Evolutionary conservation across 805 yeast genomes (phyloP).

Genomic region (Candida oleophila): DNA sequence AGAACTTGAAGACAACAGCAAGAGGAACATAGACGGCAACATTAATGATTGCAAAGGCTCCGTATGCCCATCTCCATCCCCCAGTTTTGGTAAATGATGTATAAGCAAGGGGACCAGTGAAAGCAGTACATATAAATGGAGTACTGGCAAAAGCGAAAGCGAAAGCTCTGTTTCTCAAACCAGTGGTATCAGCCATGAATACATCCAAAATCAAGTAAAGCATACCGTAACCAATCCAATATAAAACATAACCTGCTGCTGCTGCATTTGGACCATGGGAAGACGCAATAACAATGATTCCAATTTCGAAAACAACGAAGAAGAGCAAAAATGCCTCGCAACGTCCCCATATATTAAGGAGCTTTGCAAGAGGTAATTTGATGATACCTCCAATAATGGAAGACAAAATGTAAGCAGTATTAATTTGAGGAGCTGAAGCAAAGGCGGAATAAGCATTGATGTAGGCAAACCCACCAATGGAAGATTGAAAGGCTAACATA

Average conservation of each 20-base stretch:
- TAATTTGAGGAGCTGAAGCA: constrained; percentile 23
- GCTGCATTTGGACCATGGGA: constrained; percentile 21
- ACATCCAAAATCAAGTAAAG: constrained; percentile 23
- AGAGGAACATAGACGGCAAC: not conserved
- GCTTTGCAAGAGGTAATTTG: constrained; percentile 25
- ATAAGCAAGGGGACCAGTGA: not conserved
- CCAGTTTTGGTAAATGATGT: not conserved
- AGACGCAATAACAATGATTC: constrained; percentile 24
- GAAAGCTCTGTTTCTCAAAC: not conserved
- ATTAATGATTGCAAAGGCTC: not conserved
- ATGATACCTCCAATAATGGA: constrained; percentile 31
- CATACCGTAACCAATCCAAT: constrained; percentile 27
- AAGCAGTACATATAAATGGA: not conserved
- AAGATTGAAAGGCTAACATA: constrained; percentile 28
- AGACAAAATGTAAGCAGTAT: constrained; percentile 26
- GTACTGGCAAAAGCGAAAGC: not conserved
- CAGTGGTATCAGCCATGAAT: constrained; percentile 24
- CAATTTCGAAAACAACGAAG: constrained; percentile 17
- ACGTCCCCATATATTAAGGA: constrained; percentile 26
- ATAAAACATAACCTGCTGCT: constrained; percentile 29
- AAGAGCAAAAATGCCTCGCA: constrained; percentile 24
- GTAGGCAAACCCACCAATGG: constrained; percentile 20
- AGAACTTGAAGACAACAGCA: not conserved
- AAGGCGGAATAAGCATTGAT: constrained; percentile 21
- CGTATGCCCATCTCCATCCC: not conserved